Evolutionary conservation across 495 filamentous ascomycete species (phyloP).

Genomic region (Xylaria cubensis): DNA sequence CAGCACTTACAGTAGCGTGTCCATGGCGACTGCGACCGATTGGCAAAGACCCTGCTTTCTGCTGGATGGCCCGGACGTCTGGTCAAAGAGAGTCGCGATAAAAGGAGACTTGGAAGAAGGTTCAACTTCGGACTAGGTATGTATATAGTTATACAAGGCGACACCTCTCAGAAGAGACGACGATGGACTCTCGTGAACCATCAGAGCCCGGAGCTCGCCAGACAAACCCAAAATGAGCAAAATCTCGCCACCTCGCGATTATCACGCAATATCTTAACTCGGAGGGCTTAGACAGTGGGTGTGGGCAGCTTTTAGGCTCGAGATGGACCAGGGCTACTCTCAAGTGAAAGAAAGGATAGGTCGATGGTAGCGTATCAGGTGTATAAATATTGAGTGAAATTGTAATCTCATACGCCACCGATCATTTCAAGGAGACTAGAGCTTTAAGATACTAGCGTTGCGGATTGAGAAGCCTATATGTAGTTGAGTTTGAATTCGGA

Average conservation of each 20-base stretch:
- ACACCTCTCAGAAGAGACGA: not conserved
- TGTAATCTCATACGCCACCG: not conserved
- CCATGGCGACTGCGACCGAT: slow-evolving; percentile 57
- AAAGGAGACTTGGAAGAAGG: not conserved
- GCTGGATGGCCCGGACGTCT: not conserved
- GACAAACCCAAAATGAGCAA: not conserved
- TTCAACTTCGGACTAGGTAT: not conserved
- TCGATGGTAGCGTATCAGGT: not conserved
- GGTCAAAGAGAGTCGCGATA: slow-evolving; percentile 5
- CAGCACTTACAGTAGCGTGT: slow-evolving; percentile 77
- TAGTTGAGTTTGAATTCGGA: not conserved
- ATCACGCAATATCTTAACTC: not conserved
- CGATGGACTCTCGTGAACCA: not conserved
- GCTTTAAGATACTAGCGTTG: not conserved
- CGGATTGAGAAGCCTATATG: not conserved
- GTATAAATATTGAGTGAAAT: not conserved
- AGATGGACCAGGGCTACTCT: not conserved
- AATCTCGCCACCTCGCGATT: slow-evolving; percentile 9
- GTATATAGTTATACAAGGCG: not conserved
- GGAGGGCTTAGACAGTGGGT: not conserved
- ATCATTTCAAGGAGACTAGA: not conserved
- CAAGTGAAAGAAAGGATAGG: not conserved
- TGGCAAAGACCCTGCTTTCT: slow-evolving; percentile 14
- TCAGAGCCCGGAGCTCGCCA: not conserved
- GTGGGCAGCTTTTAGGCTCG: not conserved